phyloP scores from a whole-genome alignment of 352 stramenopile genomes.

The Elongisporangium prolatum region DNA sequence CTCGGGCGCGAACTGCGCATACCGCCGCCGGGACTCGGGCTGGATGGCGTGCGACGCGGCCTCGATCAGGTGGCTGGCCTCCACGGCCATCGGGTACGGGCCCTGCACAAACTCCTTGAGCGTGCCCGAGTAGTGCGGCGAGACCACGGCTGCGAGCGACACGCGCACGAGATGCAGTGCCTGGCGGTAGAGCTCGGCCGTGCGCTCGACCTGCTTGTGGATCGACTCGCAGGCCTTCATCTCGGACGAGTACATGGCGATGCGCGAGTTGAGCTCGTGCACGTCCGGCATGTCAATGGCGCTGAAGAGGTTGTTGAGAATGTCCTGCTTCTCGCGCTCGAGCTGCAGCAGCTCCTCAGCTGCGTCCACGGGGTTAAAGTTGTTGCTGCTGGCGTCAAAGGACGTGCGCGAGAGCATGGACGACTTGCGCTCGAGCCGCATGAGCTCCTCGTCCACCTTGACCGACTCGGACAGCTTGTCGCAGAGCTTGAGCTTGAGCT shows the following conservation, averaged over 20 bases:
- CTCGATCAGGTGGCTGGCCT: constrained; percentile 73
- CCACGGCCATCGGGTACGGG: constrained; percentile 69
- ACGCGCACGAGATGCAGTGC: constrained; percentile 65
- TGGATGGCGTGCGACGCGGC: constrained; percentile 65
- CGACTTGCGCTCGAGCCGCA: constrained; percentile 61
- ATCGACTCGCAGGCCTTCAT: constrained; percentile 74
- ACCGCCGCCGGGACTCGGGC: constrained; percentile 68
- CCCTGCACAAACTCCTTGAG: constrained; percentile 73
- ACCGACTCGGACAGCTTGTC: constrained; percentile 73
- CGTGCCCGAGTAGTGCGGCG: constrained; percentile 61
- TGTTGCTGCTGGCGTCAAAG: constrained; percentile 34
- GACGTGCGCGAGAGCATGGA: constrained; percentile 55
- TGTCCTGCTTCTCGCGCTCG: constrained; percentile 69
- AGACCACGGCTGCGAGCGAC: constrained; percentile 66
- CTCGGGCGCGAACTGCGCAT: constrained; percentile 54
- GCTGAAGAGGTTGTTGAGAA: constrained; percentile 59
- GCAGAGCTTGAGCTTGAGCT: constrained; percentile 60
- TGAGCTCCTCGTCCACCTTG: constrained; percentile 56
- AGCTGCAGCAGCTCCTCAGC: constrained; percentile 59
- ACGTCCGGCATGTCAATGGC: constrained; percentile 54
- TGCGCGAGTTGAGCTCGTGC: constrained; percentile 63
- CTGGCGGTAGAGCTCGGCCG: constrained; percentile 69
- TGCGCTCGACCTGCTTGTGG: constrained; percentile 70
- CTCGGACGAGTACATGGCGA: constrained; percentile 71
- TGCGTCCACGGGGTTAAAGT: constrained; percentile 30